Conservation (phyloP, 2,329 filamentous ascomycete species). For the Pseudocercospora fijiensis region DNA sequence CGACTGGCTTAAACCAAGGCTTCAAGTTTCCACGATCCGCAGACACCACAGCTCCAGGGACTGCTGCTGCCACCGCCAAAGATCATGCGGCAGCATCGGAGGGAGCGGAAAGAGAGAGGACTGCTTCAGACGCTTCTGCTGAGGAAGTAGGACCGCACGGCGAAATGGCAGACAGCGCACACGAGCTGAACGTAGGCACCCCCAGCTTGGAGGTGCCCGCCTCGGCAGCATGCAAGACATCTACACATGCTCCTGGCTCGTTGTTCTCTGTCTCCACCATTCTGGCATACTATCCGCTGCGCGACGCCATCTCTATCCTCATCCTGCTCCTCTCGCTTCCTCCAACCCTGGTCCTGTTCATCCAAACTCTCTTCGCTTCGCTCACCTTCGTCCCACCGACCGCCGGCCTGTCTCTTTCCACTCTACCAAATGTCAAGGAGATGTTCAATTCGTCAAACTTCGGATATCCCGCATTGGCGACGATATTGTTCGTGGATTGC, state of each 20-base stretch:
- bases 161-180: constrained; percentile 34
- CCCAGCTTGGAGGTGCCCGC: constrained; percentile 25
- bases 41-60: constrained; percentile 26
- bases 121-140: constrained; percentile 46
- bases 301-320: constrained; percentile 93
- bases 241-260: constrained; percentile 66
- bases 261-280: constrained; percentile 81
- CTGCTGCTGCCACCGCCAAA: constrained; percentile 23
- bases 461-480: constrained; percentile 81
- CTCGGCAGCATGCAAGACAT: constrained; percentile 47
- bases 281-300: constrained; percentile 82
- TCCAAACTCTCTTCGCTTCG: constrained; percentile 89
- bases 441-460: constrained; percentile 79
- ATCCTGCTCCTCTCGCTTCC: constrained; percentile 93
- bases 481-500: constrained; percentile 80
- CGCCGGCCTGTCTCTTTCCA: constrained; percentile 64
- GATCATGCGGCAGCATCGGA: constrained; percentile 31
- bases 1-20: constrained; percentile 41
- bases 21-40: constrained; percentile 38
- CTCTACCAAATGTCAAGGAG: constrained; percentile 77
- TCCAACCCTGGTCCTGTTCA: constrained; percentile 79
- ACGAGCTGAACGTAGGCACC: constrained; percentile 34
- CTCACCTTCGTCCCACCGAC: constrained; percentile 84
- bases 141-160: constrained; percentile 37
- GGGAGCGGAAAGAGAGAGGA: constrained; percentile 39